Evolutionary conservation across 768 basidiomycete species (phyloP), one percentile per base, ranked within the genome.

Genomic region (Boletus rex-veris): DNA sequence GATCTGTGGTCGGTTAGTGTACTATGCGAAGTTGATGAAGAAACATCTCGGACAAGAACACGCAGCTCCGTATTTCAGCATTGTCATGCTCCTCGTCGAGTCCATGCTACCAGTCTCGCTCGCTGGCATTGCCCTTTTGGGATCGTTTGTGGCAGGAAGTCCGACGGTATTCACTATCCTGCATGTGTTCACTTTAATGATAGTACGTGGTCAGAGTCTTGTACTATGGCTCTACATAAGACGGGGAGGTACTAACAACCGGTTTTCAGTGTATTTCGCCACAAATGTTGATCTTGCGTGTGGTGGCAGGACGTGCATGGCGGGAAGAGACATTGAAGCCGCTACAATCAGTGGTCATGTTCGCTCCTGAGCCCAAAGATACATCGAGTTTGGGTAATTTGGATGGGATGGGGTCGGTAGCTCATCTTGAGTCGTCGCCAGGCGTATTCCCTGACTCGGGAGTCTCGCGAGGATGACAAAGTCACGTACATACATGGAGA

Each of bases 201-300:
- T 51, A 45, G 55, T 63, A 33, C 15, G 54, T 38, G 4, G 15
- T 28, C 2, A 2, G 7, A 28, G 7, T 28, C 19, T 36, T 7
- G n/a, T 2, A 14, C 21, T 9, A 33, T 18, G n/a, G 19, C 3
- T 18, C 14, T n/a, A 14, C 36, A 16, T 24, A 24, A 21, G 15
- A 10, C 9, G 14, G 12, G 26, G 24, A n/a, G 26, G 28, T 28
- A 28, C 30, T 38, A 41, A 52, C 26, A 3, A 4, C 28, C 28
- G 8, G 28, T 35, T 45, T 44, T n/a, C 35, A 64, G 61, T 45
- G 47, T 21, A 31, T 60, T 38, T 57, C 62, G n/a, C 40, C 58
- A 2, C 58, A 56, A 26, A 30, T 64, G 24, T 37, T 63, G 35
- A 63, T 63, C 19, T 45, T 61, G 14, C 28, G 39, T 7, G 39